Percentiles rank a stretch among this genome's conserved stretches.
Conservation (phyloP, 176 grass and related monocot genomes). For the Elymus sibiricus region DNA sequence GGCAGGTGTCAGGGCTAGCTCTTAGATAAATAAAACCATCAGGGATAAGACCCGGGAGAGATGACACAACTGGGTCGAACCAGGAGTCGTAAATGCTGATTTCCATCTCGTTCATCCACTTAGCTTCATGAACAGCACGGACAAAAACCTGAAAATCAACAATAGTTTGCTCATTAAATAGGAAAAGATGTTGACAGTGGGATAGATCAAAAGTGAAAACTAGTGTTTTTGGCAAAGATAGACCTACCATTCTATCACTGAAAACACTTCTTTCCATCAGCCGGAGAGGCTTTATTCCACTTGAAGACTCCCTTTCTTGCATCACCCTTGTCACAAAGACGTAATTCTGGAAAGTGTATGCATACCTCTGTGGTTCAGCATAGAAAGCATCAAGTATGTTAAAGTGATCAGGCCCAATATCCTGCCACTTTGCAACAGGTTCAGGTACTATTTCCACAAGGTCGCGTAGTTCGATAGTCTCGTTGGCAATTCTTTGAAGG, state of each 20-base stretch:
- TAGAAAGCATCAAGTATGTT: constrained; percentile 91
- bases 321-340: constrained; percentile 85
- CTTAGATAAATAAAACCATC: constrained; percentile 88
- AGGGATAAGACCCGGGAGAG: constrained; percentile 64
- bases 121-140: constrained; percentile 71
- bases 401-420: constrained; percentile 83
- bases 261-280: constrained; percentile 94
- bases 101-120: constrained; percentile 87
- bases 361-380: constrained; percentile 80
- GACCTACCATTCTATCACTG: constrained; percentile 77
- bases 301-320: constrained; percentile 82
- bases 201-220: neutral
- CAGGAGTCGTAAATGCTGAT: constrained; percentile 85
- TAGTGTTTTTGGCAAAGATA: neutral
- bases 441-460: constrained; percentile 94
- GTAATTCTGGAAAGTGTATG: constrained; percentile 94
- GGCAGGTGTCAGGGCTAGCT: constrained; percentile 72
- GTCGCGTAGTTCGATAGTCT: constrained; percentile 77
- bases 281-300: constrained; percentile 74
- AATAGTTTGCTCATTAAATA: neutral
- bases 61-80: constrained; percentile 81
- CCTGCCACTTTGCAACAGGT: constrained; percentile 77
- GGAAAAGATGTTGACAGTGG: neutral
- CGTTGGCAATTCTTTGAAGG: constrained; percentile 81
- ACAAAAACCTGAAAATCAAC: constrained; percentile 63